phyloP scores from a whole-genome alignment of 2,329 filamentous ascomycete species.

The Sordariomycetes sp. region DNA sequence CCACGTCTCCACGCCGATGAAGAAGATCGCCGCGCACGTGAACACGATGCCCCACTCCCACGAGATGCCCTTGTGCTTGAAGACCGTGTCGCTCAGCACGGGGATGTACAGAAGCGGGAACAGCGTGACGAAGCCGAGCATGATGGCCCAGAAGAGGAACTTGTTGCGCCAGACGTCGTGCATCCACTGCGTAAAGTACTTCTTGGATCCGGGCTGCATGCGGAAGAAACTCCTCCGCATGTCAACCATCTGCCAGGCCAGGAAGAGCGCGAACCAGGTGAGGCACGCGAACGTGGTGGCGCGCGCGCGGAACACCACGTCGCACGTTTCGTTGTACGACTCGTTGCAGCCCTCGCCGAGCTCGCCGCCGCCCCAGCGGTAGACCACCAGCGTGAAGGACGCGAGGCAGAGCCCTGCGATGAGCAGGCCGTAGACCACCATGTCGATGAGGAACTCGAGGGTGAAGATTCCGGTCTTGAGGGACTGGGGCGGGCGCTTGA shows the following conservation, averaged over 20 bases:
- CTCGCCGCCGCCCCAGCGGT: constrained; percentile 47
- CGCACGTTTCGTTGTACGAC: constrained; percentile 39
- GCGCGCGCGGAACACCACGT: constrained; percentile 58
- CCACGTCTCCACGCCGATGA: constrained; percentile 46
- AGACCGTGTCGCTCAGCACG: constrained; percentile 45
- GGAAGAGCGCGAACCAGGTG: constrained; percentile 67
- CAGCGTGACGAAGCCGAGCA: constrained; percentile 34
- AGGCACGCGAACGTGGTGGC: constrained; percentile 65
- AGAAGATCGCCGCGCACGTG: constrained; percentile 41
- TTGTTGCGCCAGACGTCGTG: constrained; percentile 60
- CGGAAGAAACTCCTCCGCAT: constrained; percentile 65
- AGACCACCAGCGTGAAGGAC: constrained; percentile 54
- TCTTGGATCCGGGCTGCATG: constrained; percentile 54
- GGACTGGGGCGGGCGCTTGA: constrained; percentile 55
- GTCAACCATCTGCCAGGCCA: constrained; percentile 70
- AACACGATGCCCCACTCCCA: constrained; percentile 57
- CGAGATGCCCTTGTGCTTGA: constrained; percentile 48
- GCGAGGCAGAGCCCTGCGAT: constrained; percentile 54
- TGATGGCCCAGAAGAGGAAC: constrained; percentile 58
- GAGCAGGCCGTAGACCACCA: constrained; percentile 58
- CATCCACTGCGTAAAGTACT: constrained; percentile 56
- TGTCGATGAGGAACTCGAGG: constrained; percentile 54
- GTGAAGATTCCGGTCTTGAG: constrained; percentile 55
- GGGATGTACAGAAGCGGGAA: constrained; percentile 48
- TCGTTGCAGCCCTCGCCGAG: constrained; percentile 53